These are phyloP conservation scores for Globisporangium cederbergense DNA, from an alignment of 352 stramenopile species.

Conservation along the genomic window DNA sequence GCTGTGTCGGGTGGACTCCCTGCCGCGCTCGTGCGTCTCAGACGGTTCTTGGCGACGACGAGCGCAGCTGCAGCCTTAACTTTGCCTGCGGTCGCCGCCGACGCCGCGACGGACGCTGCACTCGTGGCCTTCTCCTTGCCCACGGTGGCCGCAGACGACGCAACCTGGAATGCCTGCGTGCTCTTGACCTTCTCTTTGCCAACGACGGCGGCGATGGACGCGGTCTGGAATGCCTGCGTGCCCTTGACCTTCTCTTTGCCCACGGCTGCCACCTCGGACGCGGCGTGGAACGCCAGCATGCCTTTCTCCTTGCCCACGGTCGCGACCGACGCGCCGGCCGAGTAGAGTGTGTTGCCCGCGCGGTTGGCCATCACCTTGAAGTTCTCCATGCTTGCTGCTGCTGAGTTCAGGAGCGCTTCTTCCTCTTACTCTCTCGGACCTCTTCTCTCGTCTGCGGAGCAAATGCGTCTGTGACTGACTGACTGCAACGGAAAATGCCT, in stretches of 20 bases:
- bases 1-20: constrained; percentile 16
- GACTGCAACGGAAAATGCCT: not conserved
- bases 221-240: constrained; percentile 54
- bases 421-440: not conserved
- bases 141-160: constrained; percentile 41
- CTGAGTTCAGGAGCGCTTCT: too few relatives aligned
- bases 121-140: constrained; percentile 54
- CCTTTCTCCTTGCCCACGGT: constrained; percentile 48
- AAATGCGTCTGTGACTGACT: not conserved
- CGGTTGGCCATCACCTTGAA: constrained; percentile 72
- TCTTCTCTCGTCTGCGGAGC: not conserved
- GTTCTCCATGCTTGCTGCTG: constrained; percentile 36
- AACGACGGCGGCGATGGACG: constrained; percentile 39
- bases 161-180: constrained; percentile 37
- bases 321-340: constrained; percentile 45
- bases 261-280: constrained; percentile 24
- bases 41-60: constrained; percentile 57
- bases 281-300: constrained; percentile 23
- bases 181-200: constrained; percentile 57
- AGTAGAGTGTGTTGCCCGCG: constrained; percentile 70
- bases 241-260: constrained; percentile 39
- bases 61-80: constrained; percentile 50
- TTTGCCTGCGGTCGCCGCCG: constrained; percentile 43
- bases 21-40: constrained; percentile 29
- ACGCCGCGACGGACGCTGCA: constrained; percentile 39